These are phyloP conservation scores for Pyrus bretschneideri DNA, from an alignment of 306 rosid species.

Conservation along the genomic window DNA sequence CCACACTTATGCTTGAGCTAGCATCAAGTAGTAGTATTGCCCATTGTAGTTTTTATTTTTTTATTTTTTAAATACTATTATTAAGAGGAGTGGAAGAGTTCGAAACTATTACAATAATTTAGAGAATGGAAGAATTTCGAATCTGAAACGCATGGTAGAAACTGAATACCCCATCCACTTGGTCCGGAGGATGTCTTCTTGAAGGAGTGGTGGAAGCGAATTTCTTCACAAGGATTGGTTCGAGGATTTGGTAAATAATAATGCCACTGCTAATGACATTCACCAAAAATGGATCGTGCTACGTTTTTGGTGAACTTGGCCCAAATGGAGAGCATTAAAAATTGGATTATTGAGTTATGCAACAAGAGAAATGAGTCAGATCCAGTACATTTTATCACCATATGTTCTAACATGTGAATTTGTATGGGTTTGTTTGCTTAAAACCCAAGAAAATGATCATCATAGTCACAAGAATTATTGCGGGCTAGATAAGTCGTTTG, in stretches of 20 bases:
- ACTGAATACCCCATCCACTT: not conserved
- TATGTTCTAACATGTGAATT: conserved; percentile 40
- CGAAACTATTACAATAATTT: no score
- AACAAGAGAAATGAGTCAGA: conserved; percentile 8
- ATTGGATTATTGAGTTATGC: conserved; percentile 17
- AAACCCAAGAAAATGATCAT: conserved; percentile 9
- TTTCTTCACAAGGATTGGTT: not conserved
- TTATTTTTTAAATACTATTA: no score
- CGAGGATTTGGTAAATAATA: not conserved
- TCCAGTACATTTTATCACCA: conserved; percentile 18
- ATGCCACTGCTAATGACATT: not conserved
- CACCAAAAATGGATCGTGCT: not conserved
- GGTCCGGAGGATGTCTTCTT: conserved; percentile 29
- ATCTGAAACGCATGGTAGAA: no score
- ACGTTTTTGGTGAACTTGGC: conserved; percentile 5
- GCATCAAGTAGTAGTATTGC: not conserved
- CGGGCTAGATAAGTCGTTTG: conserved; percentile 38
- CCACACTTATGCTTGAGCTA: conserved; percentile 28
- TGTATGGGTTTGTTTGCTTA: conserved; percentile 38
- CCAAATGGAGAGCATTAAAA: conserved; percentile 27
- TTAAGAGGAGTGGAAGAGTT: no score
- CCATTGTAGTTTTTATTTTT: not conserved
- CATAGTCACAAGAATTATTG: not conserved
- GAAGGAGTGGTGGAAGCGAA: conserved; percentile 34
- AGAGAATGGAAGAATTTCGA: no score